These are phyloP conservation scores for Yamadazyma sp. DNA, from an alignment of 1,139 yeast genomes.

Conservation along the genomic window DNA sequence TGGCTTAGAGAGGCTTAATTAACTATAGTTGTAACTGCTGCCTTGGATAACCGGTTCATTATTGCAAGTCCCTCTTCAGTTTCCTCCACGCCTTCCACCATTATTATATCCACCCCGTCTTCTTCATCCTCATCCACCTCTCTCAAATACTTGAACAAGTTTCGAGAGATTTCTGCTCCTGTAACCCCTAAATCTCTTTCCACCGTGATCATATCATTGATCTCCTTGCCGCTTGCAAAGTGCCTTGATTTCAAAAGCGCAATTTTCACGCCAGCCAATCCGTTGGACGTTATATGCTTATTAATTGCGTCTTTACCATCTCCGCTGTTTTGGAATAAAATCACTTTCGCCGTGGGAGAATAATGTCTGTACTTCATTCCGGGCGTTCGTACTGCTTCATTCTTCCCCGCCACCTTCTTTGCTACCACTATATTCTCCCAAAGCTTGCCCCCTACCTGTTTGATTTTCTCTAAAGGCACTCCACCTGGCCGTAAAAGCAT, in stretches of 20 bases:
- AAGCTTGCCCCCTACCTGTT: constrained; percentile 54
- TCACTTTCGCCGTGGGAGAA: constrained; percentile 84
- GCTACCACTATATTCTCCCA: constrained; percentile 71
- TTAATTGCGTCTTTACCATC: constrained; percentile 38
- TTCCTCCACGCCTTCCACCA: constrained; percentile 75
- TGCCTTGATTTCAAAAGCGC: constrained; percentile 49
- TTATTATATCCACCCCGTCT: constrained; percentile 53
- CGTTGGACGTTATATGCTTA: constrained; percentile 23
- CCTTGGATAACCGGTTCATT: constrained; percentile 87
- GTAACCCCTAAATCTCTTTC: constrained; percentile 54
- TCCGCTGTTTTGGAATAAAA: constrained; percentile 57
- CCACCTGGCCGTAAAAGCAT: constrained; percentile 94
- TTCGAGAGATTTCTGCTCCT: constrained; percentile 68
- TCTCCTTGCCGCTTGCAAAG: constrained; percentile 28
- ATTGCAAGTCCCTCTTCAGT: constrained; percentile 84
- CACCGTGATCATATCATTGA: constrained; percentile 24
- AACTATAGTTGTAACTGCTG: constrained; percentile 52
- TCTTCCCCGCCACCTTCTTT: constrained; percentile 59
- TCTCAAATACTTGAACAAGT: constrained; percentile 69
- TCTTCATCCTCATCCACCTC: constrained; percentile 65
- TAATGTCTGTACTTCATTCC: constrained; percentile 98
- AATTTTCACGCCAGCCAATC: constrained; percentile 24
- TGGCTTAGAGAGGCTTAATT: no score
- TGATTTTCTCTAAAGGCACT: constrained; percentile 73
- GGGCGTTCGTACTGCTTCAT: constrained; percentile 85